Conservation (phyloP, 441 rosid species). For the Euphorbia schlechtendalii region DNA sequence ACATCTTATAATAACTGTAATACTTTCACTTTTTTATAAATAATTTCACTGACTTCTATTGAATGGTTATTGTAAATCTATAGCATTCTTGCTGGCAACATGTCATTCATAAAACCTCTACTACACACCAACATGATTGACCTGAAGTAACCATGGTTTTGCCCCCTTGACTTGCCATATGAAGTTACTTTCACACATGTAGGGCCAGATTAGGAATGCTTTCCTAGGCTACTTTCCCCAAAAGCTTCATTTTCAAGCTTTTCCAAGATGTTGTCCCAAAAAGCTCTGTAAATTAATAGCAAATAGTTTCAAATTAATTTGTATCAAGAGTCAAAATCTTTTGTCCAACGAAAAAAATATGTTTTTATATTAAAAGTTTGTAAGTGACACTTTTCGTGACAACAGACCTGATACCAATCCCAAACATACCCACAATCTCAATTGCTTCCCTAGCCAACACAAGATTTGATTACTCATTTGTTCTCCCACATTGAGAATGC, state of each 20-base stretch:
- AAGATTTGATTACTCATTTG: neutral
- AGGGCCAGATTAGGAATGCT: no score
- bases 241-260: no score
- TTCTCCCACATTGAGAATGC: neutral
- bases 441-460: neutral
- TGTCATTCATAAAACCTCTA: neutral
- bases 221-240: no score
- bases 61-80: neutral
- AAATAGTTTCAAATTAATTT: no score
- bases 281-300: no score
- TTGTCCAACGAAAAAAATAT: no score
- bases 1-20: neutral
- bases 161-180: neutral
- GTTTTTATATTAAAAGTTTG: no score
- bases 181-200: neutral
- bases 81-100: neutral
- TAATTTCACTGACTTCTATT: neutral
- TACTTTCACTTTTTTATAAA: neutral
- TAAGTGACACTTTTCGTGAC: no score
- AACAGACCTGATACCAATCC: no score
- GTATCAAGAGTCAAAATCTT: no score
- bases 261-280: no score
- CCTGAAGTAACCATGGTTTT: neutral
- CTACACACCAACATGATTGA: neutral
- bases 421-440: neutral